These are phyloP conservation scores for Aspergillus spinulosporus DNA, from an alignment of 2,329 filamentous ascomycete species.

Conservation along the genomic window DNA sequence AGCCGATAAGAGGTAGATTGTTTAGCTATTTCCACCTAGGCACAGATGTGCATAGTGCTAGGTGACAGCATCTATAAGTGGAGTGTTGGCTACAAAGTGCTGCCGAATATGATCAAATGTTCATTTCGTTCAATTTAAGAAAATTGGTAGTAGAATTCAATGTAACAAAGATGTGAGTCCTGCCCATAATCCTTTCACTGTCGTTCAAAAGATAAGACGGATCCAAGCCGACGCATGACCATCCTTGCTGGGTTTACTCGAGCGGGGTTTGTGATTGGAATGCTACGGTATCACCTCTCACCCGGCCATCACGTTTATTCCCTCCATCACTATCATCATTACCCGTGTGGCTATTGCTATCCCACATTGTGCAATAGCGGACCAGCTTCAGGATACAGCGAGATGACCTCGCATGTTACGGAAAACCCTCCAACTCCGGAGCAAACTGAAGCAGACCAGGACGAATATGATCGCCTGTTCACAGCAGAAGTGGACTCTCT, in stretches of 20 bases:
- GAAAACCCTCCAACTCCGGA: background rate
- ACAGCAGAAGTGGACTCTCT: conserved; percentile 38
- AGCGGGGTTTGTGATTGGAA: background rate
- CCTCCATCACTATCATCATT: background rate
- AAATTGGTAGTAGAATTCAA: too few relatives aligned
- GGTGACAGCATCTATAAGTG: too few relatives aligned
- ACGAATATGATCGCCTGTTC: conserved; percentile 39
- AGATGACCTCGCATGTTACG: background rate
- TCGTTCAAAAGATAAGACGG: too few relatives aligned
- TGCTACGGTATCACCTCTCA: background rate
- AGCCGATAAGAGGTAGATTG: too few relatives aligned
- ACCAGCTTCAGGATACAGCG: background rate
- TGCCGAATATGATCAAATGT: too few relatives aligned
- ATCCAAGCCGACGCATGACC: background rate
- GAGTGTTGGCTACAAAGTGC: too few relatives aligned
- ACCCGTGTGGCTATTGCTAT: background rate
- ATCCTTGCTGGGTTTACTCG: background rate
- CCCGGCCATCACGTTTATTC: background rate
- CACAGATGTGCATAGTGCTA: too few relatives aligned
- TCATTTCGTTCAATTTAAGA: too few relatives aligned
- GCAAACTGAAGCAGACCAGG: background rate
- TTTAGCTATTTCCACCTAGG: too few relatives aligned
- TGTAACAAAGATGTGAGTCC: too few relatives aligned
- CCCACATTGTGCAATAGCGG: background rate
- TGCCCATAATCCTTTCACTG: too few relatives aligned